Percentiles rank a stretch among this genome's conserved stretches.
These are phyloP conservation scores for Euphorbia corollata DNA, from an alignment of 441 rosid genomes.

Conservation along the genomic window DNA sequence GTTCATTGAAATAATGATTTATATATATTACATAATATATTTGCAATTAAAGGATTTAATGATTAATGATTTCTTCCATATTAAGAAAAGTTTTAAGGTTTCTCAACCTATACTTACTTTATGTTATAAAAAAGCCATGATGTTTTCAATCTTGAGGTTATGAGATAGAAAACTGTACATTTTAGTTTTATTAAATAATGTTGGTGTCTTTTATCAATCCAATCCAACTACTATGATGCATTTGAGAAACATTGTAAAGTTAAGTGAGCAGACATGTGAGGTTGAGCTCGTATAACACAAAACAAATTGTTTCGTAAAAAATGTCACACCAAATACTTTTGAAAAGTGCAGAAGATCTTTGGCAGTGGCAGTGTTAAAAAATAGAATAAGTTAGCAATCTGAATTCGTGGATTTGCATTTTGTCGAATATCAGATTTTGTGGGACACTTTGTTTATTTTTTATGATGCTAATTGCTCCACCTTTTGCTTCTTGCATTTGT, in stretches of 20 bases:
- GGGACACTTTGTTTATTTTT: slow-evolving; percentile 27
- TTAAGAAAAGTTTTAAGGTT: slow-evolving; percentile 31
- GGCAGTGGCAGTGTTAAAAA: slow-evolving; percentile 31
- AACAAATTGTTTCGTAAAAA: too few relatives aligned
- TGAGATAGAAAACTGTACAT: slow-evolving; percentile 4
- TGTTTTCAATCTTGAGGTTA: slow-evolving; percentile 8
- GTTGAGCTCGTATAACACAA: too few relatives aligned
- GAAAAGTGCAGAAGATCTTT: slow-evolving; percentile 22
- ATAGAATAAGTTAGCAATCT: slow-evolving; percentile 22
- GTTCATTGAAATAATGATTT: neutral
- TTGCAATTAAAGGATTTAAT: slow-evolving; percentile 18
- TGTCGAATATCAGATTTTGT: slow-evolving; percentile 36
- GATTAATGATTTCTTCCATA: slow-evolving; percentile 18
- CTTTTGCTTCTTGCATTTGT: slow-evolving; percentile 9
- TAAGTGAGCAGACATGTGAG: too few relatives aligned
- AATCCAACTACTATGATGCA: too few relatives aligned
- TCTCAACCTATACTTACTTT: slow-evolving; percentile 20
- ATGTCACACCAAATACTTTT: slow-evolving; percentile 28
- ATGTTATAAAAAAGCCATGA: neutral
- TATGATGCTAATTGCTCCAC: neutral
- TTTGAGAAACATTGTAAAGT: too few relatives aligned
- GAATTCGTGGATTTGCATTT: slow-evolving; percentile 34
- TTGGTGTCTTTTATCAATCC: too few relatives aligned
- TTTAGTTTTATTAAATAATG: neutral
- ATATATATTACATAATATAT: neutral